A percentile compares a stretch with the other conserved stretches of the same genome.
These are phyloP conservation scores for Melaleuca alternifolia DNA, from an alignment of 345 rosid genomes.

Conservation along the genomic window DNA sequence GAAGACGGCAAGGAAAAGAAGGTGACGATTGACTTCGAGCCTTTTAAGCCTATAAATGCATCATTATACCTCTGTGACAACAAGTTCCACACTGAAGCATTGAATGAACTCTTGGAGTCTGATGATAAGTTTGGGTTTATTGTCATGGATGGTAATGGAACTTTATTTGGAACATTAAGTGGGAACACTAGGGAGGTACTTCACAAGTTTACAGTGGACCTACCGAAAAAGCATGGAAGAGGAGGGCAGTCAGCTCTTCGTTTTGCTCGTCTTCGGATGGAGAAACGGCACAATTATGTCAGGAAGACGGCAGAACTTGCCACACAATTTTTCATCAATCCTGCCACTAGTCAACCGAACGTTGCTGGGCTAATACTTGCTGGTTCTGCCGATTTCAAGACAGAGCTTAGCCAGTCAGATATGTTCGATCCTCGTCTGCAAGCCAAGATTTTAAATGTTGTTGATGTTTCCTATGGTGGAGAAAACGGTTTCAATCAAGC, in stretches of 20 bases:
- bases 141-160: constrained; percentile 93
- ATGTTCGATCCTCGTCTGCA: constrained; percentile 95
- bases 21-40: constrained; percentile 87
- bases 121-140: constrained; percentile 93
- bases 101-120: constrained; percentile 77
- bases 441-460: constrained; percentile 82
- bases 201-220: constrained; percentile 83
- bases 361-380: constrained; percentile 87
- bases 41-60: constrained; percentile 87
- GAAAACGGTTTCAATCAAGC: constrained; percentile 94
- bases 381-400: constrained; percentile 94
- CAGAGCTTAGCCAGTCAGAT: constrained; percentile 90
- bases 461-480: constrained; percentile 92
- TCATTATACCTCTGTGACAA: constrained; percentile 84
- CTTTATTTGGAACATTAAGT: constrained; percentile 82
- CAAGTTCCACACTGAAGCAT: constrained; percentile 81
- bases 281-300: constrained; percentile 86
- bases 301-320: constrained; percentile 97
- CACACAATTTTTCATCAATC: constrained; percentile 79
- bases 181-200: constrained; percentile 89
- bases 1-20: constrained; percentile 94
- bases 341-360: constrained; percentile 90
- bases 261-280: constrained; percentile 93
- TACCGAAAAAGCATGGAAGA: constrained; percentile 93
- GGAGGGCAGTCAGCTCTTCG: constrained; percentile 98